These are phyloP conservation scores for Spathaspora sp. DNA, from an alignment of 805 yeast genomes.

Conservation along the genomic window DNA sequence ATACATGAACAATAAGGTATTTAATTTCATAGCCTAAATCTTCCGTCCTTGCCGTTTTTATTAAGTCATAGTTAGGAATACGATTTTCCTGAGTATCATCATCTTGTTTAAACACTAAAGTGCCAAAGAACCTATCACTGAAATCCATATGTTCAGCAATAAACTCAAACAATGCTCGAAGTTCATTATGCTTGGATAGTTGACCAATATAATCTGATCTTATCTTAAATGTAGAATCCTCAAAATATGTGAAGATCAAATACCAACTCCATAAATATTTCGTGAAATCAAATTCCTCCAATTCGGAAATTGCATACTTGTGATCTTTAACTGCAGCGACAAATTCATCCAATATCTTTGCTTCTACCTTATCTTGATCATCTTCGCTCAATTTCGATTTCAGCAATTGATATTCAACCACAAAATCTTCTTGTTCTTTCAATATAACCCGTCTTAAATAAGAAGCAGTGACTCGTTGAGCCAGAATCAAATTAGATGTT, in stretches of 20 bases:
- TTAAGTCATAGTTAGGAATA: conserved; percentile 18
- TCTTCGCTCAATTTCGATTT: conserved; percentile 33
- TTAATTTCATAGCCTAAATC: conserved; percentile 6
- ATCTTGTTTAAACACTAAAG: neutral
- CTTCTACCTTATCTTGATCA: conserved; percentile 4
- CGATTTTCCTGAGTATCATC: neutral
- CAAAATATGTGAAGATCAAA: conserved; percentile 57
- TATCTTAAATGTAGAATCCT: conserved; percentile 60
- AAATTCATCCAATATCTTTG: conserved; percentile 2
- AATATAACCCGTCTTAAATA: conserved; percentile 40
- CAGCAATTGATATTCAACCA: conserved; percentile 57
- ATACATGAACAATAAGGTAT: conserved; percentile 45
- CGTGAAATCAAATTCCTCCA: conserved; percentile 14
- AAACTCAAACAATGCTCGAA: conserved; percentile 49
- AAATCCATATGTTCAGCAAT: conserved; percentile 51
- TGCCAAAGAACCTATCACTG: conserved; percentile 3
- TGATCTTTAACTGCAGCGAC: neutral
- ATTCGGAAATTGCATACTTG: neutral
- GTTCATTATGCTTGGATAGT: conserved; percentile 42
- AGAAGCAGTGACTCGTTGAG: conserved; percentile 43
- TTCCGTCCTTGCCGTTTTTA: conserved; percentile 18
- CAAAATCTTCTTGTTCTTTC: conserved; percentile 52
- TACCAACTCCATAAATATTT: conserved; percentile 67
- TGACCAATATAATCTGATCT: conserved; percentile 59
- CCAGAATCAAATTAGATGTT: conserved; percentile 12